These are phyloP conservation scores for Maudiozyma barnettii DNA, from an alignment of 805 yeast genomes.

Conservation along the genomic window DNA sequence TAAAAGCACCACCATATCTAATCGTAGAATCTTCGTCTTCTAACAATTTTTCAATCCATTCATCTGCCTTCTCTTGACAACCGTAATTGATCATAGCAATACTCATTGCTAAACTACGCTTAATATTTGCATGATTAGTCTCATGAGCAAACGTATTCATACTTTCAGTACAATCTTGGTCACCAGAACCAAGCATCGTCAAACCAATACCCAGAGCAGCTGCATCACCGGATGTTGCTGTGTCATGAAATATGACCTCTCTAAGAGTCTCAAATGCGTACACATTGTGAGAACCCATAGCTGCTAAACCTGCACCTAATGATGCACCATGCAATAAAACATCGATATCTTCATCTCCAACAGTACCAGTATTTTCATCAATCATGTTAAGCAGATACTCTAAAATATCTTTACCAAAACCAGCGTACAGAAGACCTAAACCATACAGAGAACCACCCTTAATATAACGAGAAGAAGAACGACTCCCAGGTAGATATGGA, in stretches of 20 bases:
- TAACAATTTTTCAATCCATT: constrained; percentile 53
- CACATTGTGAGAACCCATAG: constrained; percentile 79
- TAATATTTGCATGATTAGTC: constrained; percentile 91
- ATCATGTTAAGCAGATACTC: constrained; percentile 67
- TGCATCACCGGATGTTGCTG: constrained; percentile 91
- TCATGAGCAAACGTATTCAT: constrained; percentile 89
- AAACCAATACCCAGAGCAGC: constrained; percentile 95
- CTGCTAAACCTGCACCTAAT: constrained; percentile 91
- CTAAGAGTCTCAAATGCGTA: constrained; percentile 72
- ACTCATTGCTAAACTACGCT: constrained; percentile 87
- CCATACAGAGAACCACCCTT: constrained; percentile 95
- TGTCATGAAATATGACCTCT: constrained; percentile 76
- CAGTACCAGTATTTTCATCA: constrained; percentile 48
- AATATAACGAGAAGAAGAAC: constrained; percentile 65
- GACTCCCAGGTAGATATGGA: constrained; percentile 81
- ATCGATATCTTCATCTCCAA: constrained; percentile 63
- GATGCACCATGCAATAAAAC: constrained; percentile 92
- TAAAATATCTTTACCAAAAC: constrained; percentile 83
- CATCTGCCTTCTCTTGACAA: constrained; percentile 71
- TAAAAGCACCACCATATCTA: constrained; percentile 93
- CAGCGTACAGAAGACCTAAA: constrained; percentile 88
- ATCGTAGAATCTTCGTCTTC: constrained; percentile 71
- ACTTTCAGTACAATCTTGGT: constrained; percentile 56
- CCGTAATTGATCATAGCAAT: constrained; percentile 81
- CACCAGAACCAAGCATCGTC: constrained; percentile 86